Percentiles rank a stretch among this genome's conserved stretches.
These are phyloP conservation scores for Trichoderma oligosporum DNA, from an alignment of 2,329 filamentous ascomycete genomes.

Conservation along the genomic window DNA sequence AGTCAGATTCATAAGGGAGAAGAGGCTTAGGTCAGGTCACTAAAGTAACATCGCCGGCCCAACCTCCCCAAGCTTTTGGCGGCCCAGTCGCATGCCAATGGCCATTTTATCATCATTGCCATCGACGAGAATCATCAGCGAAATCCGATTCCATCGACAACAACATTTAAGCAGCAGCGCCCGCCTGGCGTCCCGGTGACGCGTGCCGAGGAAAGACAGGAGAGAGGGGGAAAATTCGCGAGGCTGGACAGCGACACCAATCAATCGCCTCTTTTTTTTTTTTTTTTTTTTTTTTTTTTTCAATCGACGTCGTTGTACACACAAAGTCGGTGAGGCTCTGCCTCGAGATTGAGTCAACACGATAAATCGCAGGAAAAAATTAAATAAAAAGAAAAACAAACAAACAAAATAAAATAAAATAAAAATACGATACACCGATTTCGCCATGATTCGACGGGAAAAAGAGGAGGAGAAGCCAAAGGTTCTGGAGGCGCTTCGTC, in stretches of 20 bases:
- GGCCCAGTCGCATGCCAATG: conserved; percentile 3
- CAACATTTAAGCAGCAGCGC: conserved; percentile 4
- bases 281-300: background rate
- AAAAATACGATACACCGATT: background rate
- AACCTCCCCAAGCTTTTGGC: conserved; percentile 2
- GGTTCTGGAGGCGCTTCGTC: conserved; percentile 19
- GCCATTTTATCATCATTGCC: background rate
- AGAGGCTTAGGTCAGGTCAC: background rate
- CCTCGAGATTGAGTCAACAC: background rate
- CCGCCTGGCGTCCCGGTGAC: conserved; percentile 19
- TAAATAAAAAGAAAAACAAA: background rate
- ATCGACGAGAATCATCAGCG: background rate
- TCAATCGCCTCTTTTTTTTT: background rate
- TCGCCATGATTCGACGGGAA: conserved; percentile 18
- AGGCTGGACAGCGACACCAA: conserved; percentile 10
- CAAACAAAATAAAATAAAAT: background rate
- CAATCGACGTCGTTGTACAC: background rate
- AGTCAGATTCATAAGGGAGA: conserved; percentile 4
- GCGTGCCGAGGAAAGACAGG: conserved; percentile 17
- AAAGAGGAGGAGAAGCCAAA: conserved; percentile 12
- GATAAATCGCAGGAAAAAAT: background rate
- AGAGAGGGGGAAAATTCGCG: background rate
- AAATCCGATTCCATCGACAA: conserved; percentile 6
- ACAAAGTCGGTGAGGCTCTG: conserved; percentile 8
- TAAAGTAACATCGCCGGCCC: conserved; percentile 1